Conservation (phyloP, 2,329 filamentous ascomycete species). For the Spiromastix sp. region DNA sequence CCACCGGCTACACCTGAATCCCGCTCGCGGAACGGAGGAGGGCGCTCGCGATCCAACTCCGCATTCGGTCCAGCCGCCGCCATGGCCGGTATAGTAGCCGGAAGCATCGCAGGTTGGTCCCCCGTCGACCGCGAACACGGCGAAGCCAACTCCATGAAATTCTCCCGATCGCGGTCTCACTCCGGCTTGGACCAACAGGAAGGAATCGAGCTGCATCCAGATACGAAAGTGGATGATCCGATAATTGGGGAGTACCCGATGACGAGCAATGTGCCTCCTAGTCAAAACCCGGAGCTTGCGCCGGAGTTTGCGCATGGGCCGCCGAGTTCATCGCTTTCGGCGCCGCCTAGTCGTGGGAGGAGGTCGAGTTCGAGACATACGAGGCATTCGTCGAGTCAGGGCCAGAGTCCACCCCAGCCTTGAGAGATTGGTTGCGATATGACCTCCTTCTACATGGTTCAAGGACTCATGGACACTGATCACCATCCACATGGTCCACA, state of each 20-base stretch:
- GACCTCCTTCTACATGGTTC: too few species aligned
- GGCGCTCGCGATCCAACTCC: constrained; percentile 49
- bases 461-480: too few species aligned
- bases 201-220: constrained; percentile 39
- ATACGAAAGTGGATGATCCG: constrained; percentile 35
- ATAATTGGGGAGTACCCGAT: constrained; percentile 27
- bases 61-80: constrained; percentile 50
- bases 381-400: constrained; percentile 6
- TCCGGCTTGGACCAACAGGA: constrained; percentile 30
- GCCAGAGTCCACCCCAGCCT: not conserved
- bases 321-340: constrained; percentile 18
- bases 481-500: too few species aligned
- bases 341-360: constrained; percentile 24
- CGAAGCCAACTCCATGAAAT: constrained; percentile 28
- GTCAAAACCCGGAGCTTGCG: constrained; percentile 36
- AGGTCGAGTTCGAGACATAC: constrained; percentile 27
- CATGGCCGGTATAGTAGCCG: constrained; percentile 57
- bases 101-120: constrained; percentile 55
- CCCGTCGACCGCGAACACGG: constrained; percentile 41
- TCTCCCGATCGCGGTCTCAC: constrained; percentile 26
- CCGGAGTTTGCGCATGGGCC: constrained; percentile 35
- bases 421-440: too few species aligned
- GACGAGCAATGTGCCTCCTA: constrained; percentile 30
- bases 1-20: constrained; percentile 46
- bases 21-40: constrained; percentile 36